Conservation (phyloP, 1,284 basidiomycete genomes). For the Ganoderma boninense region DNA sequence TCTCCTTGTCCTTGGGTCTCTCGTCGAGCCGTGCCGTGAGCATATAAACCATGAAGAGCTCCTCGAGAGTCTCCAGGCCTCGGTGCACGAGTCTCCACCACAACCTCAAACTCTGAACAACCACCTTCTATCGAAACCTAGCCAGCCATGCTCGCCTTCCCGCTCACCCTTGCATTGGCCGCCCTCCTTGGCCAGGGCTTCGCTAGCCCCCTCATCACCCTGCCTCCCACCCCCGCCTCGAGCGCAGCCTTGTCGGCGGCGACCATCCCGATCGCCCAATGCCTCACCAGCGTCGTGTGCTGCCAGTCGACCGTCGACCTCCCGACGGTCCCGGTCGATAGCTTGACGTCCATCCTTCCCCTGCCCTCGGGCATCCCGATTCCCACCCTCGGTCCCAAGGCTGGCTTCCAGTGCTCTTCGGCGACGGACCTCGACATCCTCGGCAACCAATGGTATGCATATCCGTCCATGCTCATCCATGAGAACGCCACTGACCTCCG, state of each 20-base stretch:
- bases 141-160: background rate
- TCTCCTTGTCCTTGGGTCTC: background rate
- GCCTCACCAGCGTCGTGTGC: slow-evolving; percentile 23
- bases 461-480: accelerated
- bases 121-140: background rate
- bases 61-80: background rate
- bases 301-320: slow-evolving; percentile 25
- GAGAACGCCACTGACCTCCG: background rate
- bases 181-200: slow-evolving; percentile 7
- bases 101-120: background rate
- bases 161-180: slow-evolving; percentile 4
- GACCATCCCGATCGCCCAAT: slow-evolving; percentile 69
- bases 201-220: slow-evolving; percentile 24
- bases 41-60: background rate
- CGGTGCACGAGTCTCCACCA: background rate
- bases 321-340: slow-evolving; percentile 12
- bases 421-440: slow-evolving; percentile 18
- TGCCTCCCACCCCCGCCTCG: slow-evolving; percentile 11
- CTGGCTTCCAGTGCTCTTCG: slow-evolving; percentile 20
- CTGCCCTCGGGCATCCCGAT: slow-evolving; percentile 17
- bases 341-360: slow-evolving; percentile 17
- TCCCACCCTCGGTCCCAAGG: slow-evolving; percentile 28
- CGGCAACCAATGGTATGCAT: slow-evolving; percentile 25
- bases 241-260: slow-evolving; percentile 56
- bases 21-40: background rate